Evolutionary conservation across 148 eudicot species (phyloP).

Genomic region (Amaranthus cruentus): DNA sequence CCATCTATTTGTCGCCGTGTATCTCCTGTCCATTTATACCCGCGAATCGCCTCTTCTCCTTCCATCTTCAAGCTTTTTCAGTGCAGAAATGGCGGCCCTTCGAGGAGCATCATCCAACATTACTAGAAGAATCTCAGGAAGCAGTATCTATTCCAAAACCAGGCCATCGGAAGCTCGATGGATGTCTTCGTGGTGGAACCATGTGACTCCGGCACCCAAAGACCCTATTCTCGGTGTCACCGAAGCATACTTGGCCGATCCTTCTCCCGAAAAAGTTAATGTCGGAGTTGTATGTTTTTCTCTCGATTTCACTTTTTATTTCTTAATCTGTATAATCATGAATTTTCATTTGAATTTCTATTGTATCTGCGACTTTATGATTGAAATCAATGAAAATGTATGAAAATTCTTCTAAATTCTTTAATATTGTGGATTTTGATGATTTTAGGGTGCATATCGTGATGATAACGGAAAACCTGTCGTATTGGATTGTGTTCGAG

Average conservation of each 20-base stretch:
- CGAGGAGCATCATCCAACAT: slow-evolving; percentile 24
- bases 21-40: neutral
- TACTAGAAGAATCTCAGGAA: neutral
- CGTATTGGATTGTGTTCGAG: slow-evolving; percentile 79
- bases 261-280: slow-evolving; percentile 72
- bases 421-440: neutral
- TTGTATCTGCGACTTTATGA: neutral
- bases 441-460: slow-evolving; percentile 72
- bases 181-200: slow-evolving; percentile 70
- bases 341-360: neutral
- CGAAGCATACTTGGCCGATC: slow-evolving; percentile 90
- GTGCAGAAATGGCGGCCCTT: slow-evolving; percentile 44
- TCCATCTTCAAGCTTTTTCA: neutral
- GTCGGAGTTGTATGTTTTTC: slow-evolving; percentile 79
- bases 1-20: neutral
- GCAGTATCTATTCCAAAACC: neutral
- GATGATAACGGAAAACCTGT: slow-evolving; percentile 94
- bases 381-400: neutral
- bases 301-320: neutral
- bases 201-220: slow-evolving; percentile 79
- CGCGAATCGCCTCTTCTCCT: slow-evolving; percentile 4
- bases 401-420: neutral
- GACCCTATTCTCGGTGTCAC: slow-evolving; percentile 97
- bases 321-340: neutral
- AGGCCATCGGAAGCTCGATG: slow-evolving; percentile 35